phyloP scores from a whole-genome alignment of 306 rosid species.

The Vigna radiata region DNA sequence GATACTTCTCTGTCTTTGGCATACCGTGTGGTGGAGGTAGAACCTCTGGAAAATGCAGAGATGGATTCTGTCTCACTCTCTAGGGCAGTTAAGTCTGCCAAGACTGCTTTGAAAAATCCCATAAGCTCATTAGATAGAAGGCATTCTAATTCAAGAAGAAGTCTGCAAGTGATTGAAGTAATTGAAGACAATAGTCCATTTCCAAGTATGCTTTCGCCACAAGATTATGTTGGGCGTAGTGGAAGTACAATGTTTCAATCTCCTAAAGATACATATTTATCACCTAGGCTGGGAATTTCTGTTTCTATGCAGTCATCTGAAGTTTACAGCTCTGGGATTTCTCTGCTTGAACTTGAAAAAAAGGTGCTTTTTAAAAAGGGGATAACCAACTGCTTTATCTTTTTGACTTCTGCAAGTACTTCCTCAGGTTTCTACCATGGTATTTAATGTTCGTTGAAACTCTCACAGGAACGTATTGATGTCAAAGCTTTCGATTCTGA shows the following conservation, averaged over 20 bases:
- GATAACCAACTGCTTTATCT: conserved; percentile 23
- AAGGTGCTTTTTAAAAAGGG: conserved; percentile 64
- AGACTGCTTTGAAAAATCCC: conserved; percentile 72
- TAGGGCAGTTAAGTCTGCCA: conserved; percentile 84
- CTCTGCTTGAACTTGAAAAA: conserved; percentile 91
- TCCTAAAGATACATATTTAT: conserved; percentile 72
- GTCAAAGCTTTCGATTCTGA: conserved; percentile 84
- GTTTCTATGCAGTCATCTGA: conserved; percentile 76
- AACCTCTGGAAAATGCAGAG: conserved; percentile 75
- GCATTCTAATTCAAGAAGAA: conserved; percentile 64
- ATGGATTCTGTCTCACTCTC: conserved; percentile 65
- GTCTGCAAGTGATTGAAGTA: conserved; percentile 79
- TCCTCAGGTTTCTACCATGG: conserved; percentile 30
- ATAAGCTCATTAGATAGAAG: conserved; percentile 77
- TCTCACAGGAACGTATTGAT: conserved; percentile 84
- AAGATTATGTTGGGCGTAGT: conserved; percentile 72
- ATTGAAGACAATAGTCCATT: conserved; percentile 86
- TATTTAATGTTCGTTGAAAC: conserved; percentile 46
- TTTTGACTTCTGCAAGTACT: conserved; percentile 23
- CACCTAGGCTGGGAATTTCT: conserved; percentile 90
- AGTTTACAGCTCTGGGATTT: conserved; percentile 80
- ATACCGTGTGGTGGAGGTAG: conserved; percentile 93
- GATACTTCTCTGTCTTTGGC: conserved; percentile 79
- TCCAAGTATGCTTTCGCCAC: conserved; percentile 98
- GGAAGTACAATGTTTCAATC: conserved; percentile 73